A percentile compares a stretch with the other conserved stretches of the same genome.
These are phyloP conservation scores for Paraphoma chrysanthemicola DNA, from an alignment of 2,329 filamentous ascomycete genomes.

Conservation along the genomic window DNA sequence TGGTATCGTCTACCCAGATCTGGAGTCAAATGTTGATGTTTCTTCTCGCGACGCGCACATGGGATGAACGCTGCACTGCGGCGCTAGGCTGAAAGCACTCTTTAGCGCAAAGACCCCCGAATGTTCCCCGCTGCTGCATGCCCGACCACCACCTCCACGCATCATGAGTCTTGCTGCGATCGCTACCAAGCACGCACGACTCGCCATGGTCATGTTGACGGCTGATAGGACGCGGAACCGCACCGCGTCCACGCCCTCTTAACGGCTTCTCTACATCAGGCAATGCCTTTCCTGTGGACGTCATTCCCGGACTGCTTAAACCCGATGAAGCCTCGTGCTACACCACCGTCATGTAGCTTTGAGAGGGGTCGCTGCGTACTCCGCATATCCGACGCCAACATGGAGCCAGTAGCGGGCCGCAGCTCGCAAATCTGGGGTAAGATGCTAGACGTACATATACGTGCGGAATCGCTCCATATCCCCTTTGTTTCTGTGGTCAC, in stretches of 20 bases:
- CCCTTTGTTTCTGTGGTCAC: background rate
- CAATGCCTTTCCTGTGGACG: slow-evolving; percentile 5
- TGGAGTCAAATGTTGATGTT: background rate
- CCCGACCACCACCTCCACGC: background rate
- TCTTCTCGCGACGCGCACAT: background rate
- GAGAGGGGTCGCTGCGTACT: slow-evolving; percentile 37
- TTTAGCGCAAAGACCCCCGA: slow-evolving; percentile 17
- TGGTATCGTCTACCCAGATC: slow-evolving; percentile 30
- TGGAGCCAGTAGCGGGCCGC: background rate
- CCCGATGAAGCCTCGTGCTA: slow-evolving; percentile 14
- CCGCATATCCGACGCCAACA: slow-evolving; percentile 29
- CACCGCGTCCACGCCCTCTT: background rate
- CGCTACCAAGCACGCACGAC: background rate
- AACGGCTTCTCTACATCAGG: background rate
- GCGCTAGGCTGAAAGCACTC: slow-evolving; percentile 3
- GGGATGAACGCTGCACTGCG: slow-evolving; percentile 17
- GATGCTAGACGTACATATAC: slow-evolving; percentile 9
- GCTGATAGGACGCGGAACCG: slow-evolving; percentile 1
- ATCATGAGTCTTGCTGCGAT: background rate
- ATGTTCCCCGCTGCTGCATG: slow-evolving; percentile 18
- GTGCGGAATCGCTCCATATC: slow-evolving; percentile 4
- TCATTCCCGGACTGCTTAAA: slow-evolving; percentile 17
- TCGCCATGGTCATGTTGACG: slow-evolving; percentile 1
- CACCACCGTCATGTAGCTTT: slow-evolving; percentile 8
- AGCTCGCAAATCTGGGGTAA: background rate